Conservation (phyloP, 371 early-diverging fungal genomes). For the Mortierella sp. region DNA sequence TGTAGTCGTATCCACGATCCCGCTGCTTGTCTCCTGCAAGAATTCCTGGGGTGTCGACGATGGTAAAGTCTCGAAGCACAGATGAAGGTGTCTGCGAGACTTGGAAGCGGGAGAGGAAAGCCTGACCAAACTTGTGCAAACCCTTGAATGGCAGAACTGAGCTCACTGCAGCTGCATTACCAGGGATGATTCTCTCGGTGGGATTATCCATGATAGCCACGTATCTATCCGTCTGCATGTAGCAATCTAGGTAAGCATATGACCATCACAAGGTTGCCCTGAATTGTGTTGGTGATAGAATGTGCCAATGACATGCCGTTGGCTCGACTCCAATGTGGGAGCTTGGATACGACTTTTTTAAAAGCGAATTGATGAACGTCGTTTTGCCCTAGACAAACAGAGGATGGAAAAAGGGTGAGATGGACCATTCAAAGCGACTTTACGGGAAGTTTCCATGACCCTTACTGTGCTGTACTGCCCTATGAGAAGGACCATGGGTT, state of each 20-base stretch:
- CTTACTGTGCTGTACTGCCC: slow-evolving; percentile 86
- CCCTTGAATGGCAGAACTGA: slow-evolving; percentile 84
- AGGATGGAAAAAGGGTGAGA: slow-evolving; percentile 15
- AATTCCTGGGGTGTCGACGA: slow-evolving; percentile 92
- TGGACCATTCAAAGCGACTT: too few species aligned
- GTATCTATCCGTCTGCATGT: slow-evolving; percentile 80
- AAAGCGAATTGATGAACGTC: slow-evolving; percentile 83
- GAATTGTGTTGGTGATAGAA: slow-evolving; percentile 69
- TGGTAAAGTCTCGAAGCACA: slow-evolving; percentile 79
- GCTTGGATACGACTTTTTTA: slow-evolving; percentile 85
- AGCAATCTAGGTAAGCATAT: neutral
- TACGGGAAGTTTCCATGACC: slow-evolving; percentile 27
- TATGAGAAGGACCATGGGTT: slow-evolving; percentile 85
- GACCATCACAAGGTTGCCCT: slow-evolving; percentile 53
- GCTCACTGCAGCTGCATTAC: slow-evolving; percentile 90
- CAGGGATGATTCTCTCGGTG: slow-evolving; percentile 83
- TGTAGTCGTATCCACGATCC: slow-evolving; percentile 88
- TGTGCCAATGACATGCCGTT: slow-evolving; percentile 63
- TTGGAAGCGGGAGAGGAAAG: slow-evolving; percentile 86
- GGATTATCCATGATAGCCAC: slow-evolving; percentile 85
- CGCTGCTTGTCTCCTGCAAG: slow-evolving; percentile 90
- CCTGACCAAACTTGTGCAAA: slow-evolving; percentile 78
- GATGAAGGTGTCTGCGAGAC: slow-evolving; percentile 81
- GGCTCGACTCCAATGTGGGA: slow-evolving; percentile 90
- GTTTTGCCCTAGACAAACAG: slow-evolving; percentile 70